A percentile compares a stretch with the other conserved stretches of the same genome.
Conservation (phyloP, 495 filamentous ascomycete genomes). For the Aspergillus bertholletiae region DNA sequence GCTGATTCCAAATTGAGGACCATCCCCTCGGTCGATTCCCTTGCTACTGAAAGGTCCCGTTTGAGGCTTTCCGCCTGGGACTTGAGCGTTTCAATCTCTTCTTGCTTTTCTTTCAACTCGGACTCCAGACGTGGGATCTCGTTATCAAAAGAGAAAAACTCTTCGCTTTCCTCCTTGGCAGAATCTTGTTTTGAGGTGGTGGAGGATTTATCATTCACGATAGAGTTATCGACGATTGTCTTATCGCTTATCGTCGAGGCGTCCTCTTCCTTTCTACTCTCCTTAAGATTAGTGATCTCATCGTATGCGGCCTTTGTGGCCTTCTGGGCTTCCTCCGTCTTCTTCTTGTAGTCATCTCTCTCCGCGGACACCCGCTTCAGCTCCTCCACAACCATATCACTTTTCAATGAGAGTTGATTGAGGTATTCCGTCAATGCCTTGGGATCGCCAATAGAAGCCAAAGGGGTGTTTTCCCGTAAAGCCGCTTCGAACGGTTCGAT, state of each 20-base stretch:
- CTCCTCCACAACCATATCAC: slow-evolving; percentile 88
- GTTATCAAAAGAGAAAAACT: slow-evolving; percentile 85
- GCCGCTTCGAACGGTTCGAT: slow-evolving; percentile 93
- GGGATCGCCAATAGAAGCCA: slow-evolving; percentile 83
- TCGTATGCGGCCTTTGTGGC: slow-evolving; percentile 54
- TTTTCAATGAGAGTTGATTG: slow-evolving; percentile 80
- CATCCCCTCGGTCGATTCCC: slow-evolving; percentile 64
- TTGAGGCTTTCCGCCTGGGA: slow-evolving; percentile 54
- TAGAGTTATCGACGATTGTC: slow-evolving; percentile 20
- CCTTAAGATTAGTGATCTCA: slow-evolving; percentile 48
- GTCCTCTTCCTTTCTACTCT: slow-evolving; percentile 22
- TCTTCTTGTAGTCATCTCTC: slow-evolving; percentile 74
- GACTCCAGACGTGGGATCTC: slow-evolving; percentile 66
- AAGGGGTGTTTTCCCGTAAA: slow-evolving; percentile 84
- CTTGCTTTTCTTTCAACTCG: slow-evolving; percentile 57
- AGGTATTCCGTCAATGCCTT: slow-evolving; percentile 87
- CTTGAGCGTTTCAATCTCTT: slow-evolving; percentile 64
- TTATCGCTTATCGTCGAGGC: slow-evolving; percentile 22
- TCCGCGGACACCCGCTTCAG: slow-evolving; percentile 83
- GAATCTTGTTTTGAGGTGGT: slow-evolving; percentile 7
- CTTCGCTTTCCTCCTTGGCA: slow-evolving; percentile 54
- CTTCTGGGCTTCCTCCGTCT: slow-evolving; percentile 65
- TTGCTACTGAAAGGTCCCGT: slow-evolving; percentile 50
- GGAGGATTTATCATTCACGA: slow-evolving; percentile 11
- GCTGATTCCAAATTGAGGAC: slow-evolving; percentile 59